Evolutionary conservation across 257 asterid genomes (phyloP).

Genomic region (Nicotiana benthamiana): DNA sequence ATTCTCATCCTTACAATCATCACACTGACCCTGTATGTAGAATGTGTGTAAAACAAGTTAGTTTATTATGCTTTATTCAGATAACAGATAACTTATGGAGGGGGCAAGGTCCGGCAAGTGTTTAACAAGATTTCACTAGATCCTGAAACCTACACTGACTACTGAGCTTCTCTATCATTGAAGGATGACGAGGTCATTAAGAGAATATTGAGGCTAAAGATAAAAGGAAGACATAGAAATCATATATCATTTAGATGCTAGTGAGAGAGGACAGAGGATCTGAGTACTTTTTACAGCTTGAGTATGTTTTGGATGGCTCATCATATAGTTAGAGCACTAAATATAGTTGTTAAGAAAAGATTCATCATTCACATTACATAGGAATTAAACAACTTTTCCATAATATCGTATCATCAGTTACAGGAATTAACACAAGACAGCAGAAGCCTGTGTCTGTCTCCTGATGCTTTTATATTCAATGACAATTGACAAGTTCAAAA

Average conservation of each 20-base stretch:
- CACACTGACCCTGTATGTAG: conserved; percentile 12
- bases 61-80: neutral
- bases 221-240: neutral
- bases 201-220: neutral
- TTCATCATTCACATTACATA: neutral
- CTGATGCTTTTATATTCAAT: neutral
- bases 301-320: neutral
- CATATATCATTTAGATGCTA: neutral
- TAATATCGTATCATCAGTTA: neutral
- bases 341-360: neutral
- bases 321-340: neutral
- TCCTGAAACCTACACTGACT: neutral
- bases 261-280: neutral
- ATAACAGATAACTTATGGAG: neutral
- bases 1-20: conserved; percentile 27
- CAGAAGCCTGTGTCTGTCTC: neutral
- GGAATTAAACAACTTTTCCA: neutral
- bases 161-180: neutral
- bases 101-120: neutral
- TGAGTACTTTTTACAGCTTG: neutral
- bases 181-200: neutral
- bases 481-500: neutral
- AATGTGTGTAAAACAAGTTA: conserved; percentile 27
- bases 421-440: neutral
- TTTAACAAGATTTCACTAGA: neutral